Percentiles rank a stretch among this genome's conserved stretches.
Conservation (phyloP, 306 rosid species). For the Ochetophila trinervis region DNA sequence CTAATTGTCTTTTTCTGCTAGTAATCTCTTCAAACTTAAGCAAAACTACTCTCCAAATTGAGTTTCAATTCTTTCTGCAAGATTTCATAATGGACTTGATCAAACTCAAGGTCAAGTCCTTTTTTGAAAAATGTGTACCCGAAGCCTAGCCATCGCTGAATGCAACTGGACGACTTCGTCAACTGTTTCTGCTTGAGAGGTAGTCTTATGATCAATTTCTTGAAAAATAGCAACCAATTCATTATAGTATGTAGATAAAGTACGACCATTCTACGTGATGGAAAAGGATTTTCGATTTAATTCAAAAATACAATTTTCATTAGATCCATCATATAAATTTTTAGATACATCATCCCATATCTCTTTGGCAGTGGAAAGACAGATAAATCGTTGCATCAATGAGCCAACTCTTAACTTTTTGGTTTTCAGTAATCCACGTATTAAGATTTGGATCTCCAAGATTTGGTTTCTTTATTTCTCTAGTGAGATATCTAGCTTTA, state of each 20-base stretch:
- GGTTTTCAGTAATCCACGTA: background rate
- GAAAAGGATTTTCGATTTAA: background rate
- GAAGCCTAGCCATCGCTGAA: too few relatives aligned
- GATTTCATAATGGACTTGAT: too few relatives aligned
- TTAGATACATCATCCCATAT: background rate
- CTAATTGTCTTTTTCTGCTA: too few relatives aligned
- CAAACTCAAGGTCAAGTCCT: too few relatives aligned
- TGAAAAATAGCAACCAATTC: conserved; percentile 1
- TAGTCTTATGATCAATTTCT: background rate
- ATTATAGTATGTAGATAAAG: background rate
- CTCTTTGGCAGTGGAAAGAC: background rate
- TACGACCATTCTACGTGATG: background rate
- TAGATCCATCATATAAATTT: background rate
- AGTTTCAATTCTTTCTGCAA: too few relatives aligned
- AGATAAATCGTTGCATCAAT: background rate
- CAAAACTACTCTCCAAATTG: too few relatives aligned
- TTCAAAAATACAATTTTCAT: too few relatives aligned
- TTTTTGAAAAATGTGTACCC: too few relatives aligned
- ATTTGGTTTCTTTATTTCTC: background rate
- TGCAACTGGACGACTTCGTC: background rate
- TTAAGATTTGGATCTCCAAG: background rate
- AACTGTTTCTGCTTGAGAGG: background rate
- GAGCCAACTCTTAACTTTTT: conserved; percentile 1
- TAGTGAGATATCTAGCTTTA: background rate
- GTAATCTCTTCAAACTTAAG: too few relatives aligned